Conservation (phyloP, 805 yeast species). For the Candida pseudoglaebosa region DNA sequence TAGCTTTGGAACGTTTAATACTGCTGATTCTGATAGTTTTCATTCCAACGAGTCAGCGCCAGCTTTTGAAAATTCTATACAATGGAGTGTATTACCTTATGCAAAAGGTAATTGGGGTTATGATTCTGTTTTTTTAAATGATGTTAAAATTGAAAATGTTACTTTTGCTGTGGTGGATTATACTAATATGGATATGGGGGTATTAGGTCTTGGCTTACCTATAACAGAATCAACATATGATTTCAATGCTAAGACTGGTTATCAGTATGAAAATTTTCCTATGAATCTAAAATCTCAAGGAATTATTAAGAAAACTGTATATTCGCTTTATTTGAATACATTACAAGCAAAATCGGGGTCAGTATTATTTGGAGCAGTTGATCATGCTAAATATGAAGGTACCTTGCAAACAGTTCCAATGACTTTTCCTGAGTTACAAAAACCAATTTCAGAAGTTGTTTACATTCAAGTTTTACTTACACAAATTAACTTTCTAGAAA, state of each 20-base stretch:
- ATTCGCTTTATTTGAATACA: slow-evolving; percentile 27
- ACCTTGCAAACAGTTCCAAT: slow-evolving; percentile 13
- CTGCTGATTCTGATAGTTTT: slow-evolving; percentile 28
- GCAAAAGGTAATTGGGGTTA: slow-evolving; percentile 48
- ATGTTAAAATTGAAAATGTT: slow-evolving; percentile 5
- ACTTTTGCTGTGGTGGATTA: slow-evolving; percentile 11
- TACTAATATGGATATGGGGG: slow-evolving; percentile 10
- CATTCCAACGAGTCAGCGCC: slow-evolving; percentile 21
- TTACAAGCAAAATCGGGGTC: slow-evolving; percentile 14
- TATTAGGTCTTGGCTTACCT: slow-evolving; percentile 20
- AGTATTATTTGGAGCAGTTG: slow-evolving; percentile 26
- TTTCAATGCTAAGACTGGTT: slow-evolving; percentile 4
- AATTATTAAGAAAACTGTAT: slow-evolving; percentile 23
- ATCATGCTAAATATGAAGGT: slow-evolving; percentile 22
- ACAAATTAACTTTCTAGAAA: neutral
- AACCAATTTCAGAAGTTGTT: neutral
- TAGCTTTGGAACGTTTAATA: slow-evolving; percentile 36
- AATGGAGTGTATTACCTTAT: slow-evolving; percentile 46
- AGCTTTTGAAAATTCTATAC: slow-evolving; percentile 30
- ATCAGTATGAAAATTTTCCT: slow-evolving; percentile 21
- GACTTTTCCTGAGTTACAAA: neutral
- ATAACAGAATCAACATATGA: neutral
- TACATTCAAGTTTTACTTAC: neutral
- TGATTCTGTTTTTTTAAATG: slow-evolving; percentile 17
- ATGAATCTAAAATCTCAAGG: slow-evolving; percentile 25